phyloP scores from a whole-genome alignment of 306 rosid genomes.

The Quercus berberidifolia region DNA sequence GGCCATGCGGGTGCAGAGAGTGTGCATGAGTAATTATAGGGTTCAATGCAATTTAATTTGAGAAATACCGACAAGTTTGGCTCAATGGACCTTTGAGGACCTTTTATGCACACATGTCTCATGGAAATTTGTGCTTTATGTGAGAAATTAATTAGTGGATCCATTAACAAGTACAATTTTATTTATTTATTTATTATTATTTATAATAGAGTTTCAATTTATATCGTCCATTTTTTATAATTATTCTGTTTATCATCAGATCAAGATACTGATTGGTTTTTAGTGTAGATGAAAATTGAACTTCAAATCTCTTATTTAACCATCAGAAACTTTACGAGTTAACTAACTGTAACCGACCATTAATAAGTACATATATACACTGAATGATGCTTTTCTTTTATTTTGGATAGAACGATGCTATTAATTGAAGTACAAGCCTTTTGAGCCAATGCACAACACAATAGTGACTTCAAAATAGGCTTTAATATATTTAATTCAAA shows the following conservation, averaged over 20 bases:
- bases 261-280: too few species aligned
- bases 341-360: too few species aligned
- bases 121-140: neutral
- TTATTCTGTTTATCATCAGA: too few species aligned
- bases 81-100: neutral
- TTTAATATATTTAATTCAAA: neutral
- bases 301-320: rapidly evolving
- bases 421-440: too few species aligned
- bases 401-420: too few species aligned
- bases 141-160: neutral
- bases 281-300: too few species aligned
- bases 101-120: neutral
- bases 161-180: too few species aligned
- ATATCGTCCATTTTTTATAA: rapidly evolving
- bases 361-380: too few species aligned
- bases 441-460: neutral
- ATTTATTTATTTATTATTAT: too few species aligned
- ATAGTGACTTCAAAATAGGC: neutral
- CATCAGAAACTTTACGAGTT: rapidly evolving
- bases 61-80: neutral
- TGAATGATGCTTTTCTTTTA: too few species aligned
- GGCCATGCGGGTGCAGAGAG: constrained; percentile 6
- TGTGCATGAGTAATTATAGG: constrained; percentile 3
- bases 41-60: neutral
- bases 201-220: rapidly evolving